Conservation (phyloP, 163 green algal species). For the Chlamydomonas reinhardtii region DNA sequence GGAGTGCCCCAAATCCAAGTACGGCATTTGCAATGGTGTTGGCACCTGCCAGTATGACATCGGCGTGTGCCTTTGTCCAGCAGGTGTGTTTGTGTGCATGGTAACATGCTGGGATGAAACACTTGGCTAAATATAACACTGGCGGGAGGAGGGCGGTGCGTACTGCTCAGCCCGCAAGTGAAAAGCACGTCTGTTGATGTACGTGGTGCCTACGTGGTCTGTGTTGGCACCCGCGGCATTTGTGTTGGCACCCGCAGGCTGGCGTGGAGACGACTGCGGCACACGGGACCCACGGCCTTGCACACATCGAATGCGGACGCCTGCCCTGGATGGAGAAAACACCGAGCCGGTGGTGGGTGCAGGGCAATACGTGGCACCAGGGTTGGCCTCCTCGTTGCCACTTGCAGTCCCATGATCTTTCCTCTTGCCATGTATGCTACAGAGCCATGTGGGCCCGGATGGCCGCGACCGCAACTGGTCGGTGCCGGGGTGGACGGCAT, state of each 20-base stretch:
- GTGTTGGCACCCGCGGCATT: neutral
- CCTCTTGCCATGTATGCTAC: neutral
- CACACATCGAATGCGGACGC: conserved; percentile 25
- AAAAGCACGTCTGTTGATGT: too few relatives aligned
- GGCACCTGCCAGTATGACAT: conserved; percentile 71
- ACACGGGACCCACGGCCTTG: conserved; percentile 33
- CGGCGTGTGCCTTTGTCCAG: conserved; percentile 73
- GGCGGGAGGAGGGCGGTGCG: too few relatives aligned
- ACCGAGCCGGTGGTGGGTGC: neutral
- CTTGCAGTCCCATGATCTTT: too few relatives aligned
- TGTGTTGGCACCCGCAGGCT: conserved; percentile 12
- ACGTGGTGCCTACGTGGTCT: too few relatives aligned
- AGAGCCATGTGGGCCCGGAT: conserved; percentile 37
- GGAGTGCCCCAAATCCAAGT: conserved; percentile 56
- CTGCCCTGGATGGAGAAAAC: neutral
- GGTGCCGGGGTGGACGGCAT: conserved; percentile 38
- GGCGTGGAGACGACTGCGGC: conserved; percentile 29
- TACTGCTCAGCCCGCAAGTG: too few relatives aligned
- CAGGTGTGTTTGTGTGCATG: conserved; percentile 27
- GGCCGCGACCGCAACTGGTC: conserved; percentile 5
- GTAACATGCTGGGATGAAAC: neutral
- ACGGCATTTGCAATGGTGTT: conserved; percentile 66
- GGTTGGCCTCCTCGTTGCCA: too few relatives aligned
- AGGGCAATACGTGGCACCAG: neutral
- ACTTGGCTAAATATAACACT: too few relatives aligned